Evolutionary conservation across 1,284 basidiomycete genomes (phyloP).

Genomic region (Trametes pubescens): DNA sequence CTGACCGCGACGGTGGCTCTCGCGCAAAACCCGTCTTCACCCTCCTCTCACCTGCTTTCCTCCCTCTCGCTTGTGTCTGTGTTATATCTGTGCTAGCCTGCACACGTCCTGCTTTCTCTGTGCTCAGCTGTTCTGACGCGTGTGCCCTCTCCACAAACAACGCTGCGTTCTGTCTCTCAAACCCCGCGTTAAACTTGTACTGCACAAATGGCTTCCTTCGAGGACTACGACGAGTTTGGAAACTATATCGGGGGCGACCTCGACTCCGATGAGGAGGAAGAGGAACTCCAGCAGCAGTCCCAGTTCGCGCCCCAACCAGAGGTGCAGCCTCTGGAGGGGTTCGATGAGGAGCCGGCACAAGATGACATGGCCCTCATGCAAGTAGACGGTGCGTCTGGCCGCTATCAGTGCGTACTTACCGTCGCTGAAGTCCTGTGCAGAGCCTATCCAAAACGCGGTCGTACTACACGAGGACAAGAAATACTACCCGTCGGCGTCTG

Average conservation of each 20-base stretch:
- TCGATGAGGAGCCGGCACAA: constrained; percentile 66
- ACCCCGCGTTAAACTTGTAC: constrained; percentile 3
- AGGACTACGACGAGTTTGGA: constrained; percentile 92
- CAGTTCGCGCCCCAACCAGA: constrained; percentile 49
- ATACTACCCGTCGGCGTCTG: constrained; percentile 94
- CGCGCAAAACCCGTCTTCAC: constrained; percentile 24
- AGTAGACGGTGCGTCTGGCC: constrained; percentile 70
- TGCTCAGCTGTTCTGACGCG: neutral
- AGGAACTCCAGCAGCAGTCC: constrained; percentile 65
- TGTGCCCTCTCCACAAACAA: constrained; percentile 1
- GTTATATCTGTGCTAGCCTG: neutral
- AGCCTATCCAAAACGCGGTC: constrained; percentile 85
- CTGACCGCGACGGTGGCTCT: constrained; percentile 32
- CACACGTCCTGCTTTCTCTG: neutral
- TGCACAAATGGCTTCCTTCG: constrained; percentile 75
- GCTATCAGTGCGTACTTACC: constrained; percentile 1
- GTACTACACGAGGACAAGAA: constrained; percentile 97
- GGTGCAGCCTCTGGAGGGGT: constrained; percentile 74
- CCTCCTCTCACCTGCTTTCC: neutral
- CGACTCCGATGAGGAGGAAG: constrained; percentile 88
- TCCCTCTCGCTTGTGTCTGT: neutral
- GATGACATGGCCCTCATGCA: constrained; percentile 79
- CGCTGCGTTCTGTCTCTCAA: constrained; percentile 7
- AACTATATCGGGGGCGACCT: constrained; percentile 96
- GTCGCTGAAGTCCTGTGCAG: constrained; percentile 45